These are phyloP conservation scores for Ceratobasidium sp. DNA, from an alignment of 1,284 basidiomycete genomes.

Conservation along the genomic window DNA sequence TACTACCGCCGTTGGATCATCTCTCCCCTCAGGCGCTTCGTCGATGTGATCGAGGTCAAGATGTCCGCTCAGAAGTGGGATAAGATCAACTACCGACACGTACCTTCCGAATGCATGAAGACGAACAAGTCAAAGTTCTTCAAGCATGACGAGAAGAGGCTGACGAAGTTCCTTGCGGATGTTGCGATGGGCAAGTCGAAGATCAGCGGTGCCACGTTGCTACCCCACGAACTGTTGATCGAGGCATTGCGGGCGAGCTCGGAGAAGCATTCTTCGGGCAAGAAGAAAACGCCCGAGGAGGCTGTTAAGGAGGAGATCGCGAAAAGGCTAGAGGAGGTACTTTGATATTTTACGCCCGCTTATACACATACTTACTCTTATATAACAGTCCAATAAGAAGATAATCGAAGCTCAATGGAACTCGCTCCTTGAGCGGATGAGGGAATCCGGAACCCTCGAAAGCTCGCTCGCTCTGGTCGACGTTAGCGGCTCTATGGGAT, in stretches of 20 bases:
- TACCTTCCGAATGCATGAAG: conserved; percentile 73
- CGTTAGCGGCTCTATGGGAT: conserved; percentile 79
- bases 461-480: conserved; percentile 77
- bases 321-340: conserved; percentile 37
- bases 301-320: conserved; percentile 37
- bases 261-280: not conserved
- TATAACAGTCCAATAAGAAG: conserved; percentile 55
- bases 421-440: conserved; percentile 66
- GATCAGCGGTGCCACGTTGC: conserved; percentile 73
- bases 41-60: conserved; percentile 67
- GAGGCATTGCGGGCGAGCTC: conserved; percentile 55
- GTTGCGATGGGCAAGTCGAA: conserved; percentile 68
- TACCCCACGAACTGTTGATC: conserved; percentile 69
- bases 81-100: conserved; percentile 60
- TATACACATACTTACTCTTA: not conserved
- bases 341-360: not conserved
- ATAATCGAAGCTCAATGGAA: conserved; percentile 76
- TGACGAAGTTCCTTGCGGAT: conserved; percentile 67
- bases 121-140: conserved; percentile 67
- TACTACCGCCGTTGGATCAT: conserved; percentile 70
- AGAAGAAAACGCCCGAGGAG: not conserved
- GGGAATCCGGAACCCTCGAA: conserved; percentile 68
- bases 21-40: conserved; percentile 65
- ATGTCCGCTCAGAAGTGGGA: conserved; percentile 74
- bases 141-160: conserved; percentile 69